A percentile compares a stretch with the other conserved stretches of the same genome.
Evolutionary conservation across 176 grass and related monocot genomes (phyloP).

Genomic region (Carex littledalei): DNA sequence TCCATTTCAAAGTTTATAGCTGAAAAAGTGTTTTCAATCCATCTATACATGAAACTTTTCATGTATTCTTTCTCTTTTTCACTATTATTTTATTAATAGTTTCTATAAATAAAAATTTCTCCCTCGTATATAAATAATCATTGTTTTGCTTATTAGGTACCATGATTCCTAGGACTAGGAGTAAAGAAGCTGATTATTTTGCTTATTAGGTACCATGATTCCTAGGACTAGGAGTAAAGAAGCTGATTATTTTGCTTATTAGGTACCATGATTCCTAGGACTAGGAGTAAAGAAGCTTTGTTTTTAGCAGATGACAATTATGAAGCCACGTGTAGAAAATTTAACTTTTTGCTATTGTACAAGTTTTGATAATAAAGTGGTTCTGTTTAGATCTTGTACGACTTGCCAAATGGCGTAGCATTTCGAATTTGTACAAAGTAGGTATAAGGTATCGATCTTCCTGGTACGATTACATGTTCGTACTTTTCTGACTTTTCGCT

Average conservation of each 20-base stretch:
- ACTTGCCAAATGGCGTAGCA: neutral
- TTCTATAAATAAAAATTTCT: too few species aligned
- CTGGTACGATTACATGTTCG: neutral
- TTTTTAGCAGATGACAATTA: neutral
- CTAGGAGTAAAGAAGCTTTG: neutral
- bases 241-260: neutral
- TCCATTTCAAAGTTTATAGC: too few species aligned
- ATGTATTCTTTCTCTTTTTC: too few species aligned
- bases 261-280: conserved; percentile 19
- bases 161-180: conserved; percentile 11
- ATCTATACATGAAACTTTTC: too few species aligned
- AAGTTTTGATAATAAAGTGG: neutral
- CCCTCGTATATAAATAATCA: neutral
- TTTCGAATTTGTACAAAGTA: neutral
- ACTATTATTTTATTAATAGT: too few species aligned
- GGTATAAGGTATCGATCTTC: neutral
- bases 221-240: neutral
- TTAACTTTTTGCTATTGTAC: neutral
- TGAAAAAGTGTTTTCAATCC: too few species aligned
- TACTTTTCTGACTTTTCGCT: neutral
- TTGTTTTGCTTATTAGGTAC: neutral
- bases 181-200: neutral
- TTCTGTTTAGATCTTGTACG: neutral
- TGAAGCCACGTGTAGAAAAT: conserved; percentile 18
- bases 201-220: conserved; percentile 7